A percentile compares a stretch with the other conserved stretches of the same genome.
Evolutionary conservation across 2,329 filamentous ascomycete genomes (phyloP).

Genomic region (Ilyonectria destructans): DNA sequence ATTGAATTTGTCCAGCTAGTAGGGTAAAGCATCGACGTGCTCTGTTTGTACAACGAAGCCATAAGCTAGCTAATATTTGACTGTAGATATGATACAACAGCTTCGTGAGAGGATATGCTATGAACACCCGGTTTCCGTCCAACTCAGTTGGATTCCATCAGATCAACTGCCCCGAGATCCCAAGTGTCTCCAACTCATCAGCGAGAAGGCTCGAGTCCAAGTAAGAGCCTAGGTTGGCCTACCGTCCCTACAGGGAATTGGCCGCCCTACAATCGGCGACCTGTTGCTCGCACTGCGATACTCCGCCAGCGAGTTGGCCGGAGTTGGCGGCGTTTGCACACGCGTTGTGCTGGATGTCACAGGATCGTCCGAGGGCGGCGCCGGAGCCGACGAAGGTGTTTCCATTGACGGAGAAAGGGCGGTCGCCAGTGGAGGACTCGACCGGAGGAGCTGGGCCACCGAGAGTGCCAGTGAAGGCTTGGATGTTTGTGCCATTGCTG

Average conservation of each 20-base stretch:
- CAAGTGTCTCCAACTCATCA: too few relatives aligned
- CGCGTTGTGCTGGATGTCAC: slow-evolving; percentile 67
- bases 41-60: background rate
- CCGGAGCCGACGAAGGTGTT: slow-evolving; percentile 67
- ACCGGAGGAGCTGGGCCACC: slow-evolving; percentile 62
- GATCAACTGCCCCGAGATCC: background rate
- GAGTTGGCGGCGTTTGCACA: slow-evolving; percentile 66
- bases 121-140: background rate
- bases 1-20: too few relatives aligned
- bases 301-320: slow-evolving; percentile 51
- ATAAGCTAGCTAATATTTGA: background rate
- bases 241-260: slow-evolving; percentile 14
- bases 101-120: background rate
- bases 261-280: slow-evolving; percentile 24
- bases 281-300: slow-evolving; percentile 33
- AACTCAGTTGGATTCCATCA: background rate
- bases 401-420: slow-evolving; percentile 69
- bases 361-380: slow-evolving; percentile 65
- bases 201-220: too few relatives aligned
- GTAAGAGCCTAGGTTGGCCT: too few relatives aligned
- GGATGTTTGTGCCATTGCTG: slow-evolving; percentile 56
- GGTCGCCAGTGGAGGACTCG: slow-evolving; percentile 53
- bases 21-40: too few relatives aligned
- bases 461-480: slow-evolving; percentile 62
- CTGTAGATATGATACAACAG: background rate